Evolutionary conservation across 495 filamentous ascomycete species (phyloP), one percentile per base, ranked within the genome.

Genomic region (Cercophora samala): DNA sequence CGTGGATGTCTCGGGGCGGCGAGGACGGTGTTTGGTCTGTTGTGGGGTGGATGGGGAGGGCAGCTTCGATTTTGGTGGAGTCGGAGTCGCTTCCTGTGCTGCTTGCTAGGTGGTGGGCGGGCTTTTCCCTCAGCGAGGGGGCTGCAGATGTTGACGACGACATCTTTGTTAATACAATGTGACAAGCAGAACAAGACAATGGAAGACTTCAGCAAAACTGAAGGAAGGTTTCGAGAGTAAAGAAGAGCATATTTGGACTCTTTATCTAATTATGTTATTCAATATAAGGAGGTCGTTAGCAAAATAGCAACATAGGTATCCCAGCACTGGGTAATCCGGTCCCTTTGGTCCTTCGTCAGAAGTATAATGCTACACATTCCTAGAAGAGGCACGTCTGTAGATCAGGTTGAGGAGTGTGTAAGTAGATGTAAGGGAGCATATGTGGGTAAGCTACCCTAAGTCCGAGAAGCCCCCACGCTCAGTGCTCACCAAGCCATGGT

Each of bases 1-100:
- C 53, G n/a, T 56, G n/a, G 53, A 56, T 56, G 53, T 46, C 37
- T 5, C 37, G 37, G 37, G 37, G 37, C 32, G 74, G 69, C 69
- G 76, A 53, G 6, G 42, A 54, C 5, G 37, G 62, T 18, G 62
- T 0, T 24, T 18, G 24, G 0, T 25, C 24, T 18, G 55, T 60
- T 3, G 58, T 18, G 22, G 9, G 13, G 22, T 21, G 58, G 22
- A 11, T 60, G 58, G 58, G 58, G 26, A 60, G 15, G 29, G 21
- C 22, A 25, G 37, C 37, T 46, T 46, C 37, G 37, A 17, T 9
- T 46, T 46, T 46, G 37, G 37, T 46, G 8, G 37, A 46, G 37
- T 46, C 37, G 37, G 37, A 46, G 37, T 46, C 37, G 37, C 37
- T 46, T 46, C 9, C 37, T 46, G 37, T 46, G 37, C 37, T 46